Evolutionary conservation across 2,329 filamentous ascomycete species (phyloP).

Genomic region (Apiospora sp.): DNA sequence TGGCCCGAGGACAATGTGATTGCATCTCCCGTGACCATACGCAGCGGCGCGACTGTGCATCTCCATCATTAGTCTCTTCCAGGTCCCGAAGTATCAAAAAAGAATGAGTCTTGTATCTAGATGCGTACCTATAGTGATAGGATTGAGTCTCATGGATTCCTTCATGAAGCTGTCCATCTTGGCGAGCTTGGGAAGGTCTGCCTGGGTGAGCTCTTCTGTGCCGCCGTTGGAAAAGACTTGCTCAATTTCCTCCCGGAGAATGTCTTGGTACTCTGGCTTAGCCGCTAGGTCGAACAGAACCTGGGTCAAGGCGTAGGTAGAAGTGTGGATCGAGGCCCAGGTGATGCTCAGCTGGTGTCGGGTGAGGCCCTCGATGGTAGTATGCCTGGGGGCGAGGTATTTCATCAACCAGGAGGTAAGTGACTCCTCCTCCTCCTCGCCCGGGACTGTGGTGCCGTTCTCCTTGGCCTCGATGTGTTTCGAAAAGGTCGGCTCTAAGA

Average conservation of each 20-base stretch:
- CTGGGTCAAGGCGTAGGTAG: constrained; percentile 9
- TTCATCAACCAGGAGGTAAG: constrained; percentile 1
- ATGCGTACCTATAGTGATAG: not conserved
- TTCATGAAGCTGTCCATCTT: constrained; percentile 23
- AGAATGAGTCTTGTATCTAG: accelerated
- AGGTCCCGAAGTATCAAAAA: not conserved
- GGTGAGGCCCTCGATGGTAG: not conserved
- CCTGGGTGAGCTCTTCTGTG: not conserved
- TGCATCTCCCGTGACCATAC: not conserved
- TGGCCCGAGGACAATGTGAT: constrained; percentile 12
- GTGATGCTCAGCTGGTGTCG: constrained; percentile 10
- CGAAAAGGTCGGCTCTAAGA: not conserved
- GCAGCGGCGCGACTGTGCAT: not conserved
- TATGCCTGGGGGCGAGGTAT: constrained; percentile 15
- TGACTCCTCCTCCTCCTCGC: constrained; percentile 5
- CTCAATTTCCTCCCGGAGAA: not conserved
- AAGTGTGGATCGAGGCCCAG: constrained; percentile 8
- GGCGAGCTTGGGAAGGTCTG: not conserved
- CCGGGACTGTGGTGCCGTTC: not conserved
- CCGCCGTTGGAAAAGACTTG: not conserved
- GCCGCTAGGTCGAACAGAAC: not conserved
- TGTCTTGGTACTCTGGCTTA: not conserved
- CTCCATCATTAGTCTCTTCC: not conserved
- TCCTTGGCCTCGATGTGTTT: not conserved
- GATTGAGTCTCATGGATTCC: constrained; percentile 9